Base-by-base conservation (phyloP, 1,284 basidiomycete species). In the Apiotrichum domesticum region DNA sequence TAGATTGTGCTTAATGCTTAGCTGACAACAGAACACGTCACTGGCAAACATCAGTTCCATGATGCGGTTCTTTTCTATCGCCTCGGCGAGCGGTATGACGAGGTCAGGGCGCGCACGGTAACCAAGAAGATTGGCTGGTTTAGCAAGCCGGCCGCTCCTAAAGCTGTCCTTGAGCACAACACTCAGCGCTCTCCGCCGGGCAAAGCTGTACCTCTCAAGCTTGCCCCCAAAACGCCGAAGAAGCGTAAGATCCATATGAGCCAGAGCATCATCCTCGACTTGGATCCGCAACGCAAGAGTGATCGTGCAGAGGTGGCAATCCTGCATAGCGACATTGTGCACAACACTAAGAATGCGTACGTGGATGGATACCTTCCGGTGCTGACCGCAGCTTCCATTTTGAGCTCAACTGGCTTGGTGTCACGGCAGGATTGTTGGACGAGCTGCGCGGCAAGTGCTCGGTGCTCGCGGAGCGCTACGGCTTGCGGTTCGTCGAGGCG, bases 401-500 rank as follows among this genome's bases (percentile, higher is more conserved):
- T 68, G 94, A 98, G 75, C 81, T 98, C 44, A 92, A 98, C 65
- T 98, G 96, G 95, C 86, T 98, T 29, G 93, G 92, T 8, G 90
- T 93, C 0, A 94, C 92, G 0, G 90, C 92, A n/a, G 85, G 90
- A n/a, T 87, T 88, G 62, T 89, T 98, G 57, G 95, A 98, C 63
- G 92, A 96, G 65, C 81, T 87, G 41, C 81, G 98, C 9, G 85
- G 88, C 43, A 82, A 84, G 52, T 96, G 93, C 88, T 85, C 85
- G 49, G 82, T 89, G 37, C 83, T 84, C 1, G 88, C 96, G 39
- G 93, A 97, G 66, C 83, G 87, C 47, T 94, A 94, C 64, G 95
- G 95, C 1, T 80, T 98, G 55, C 90, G 87, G 65, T 83, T 98
- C 8, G 89, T 98, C 48, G 95, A 98, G 72, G 89, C 89, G 0